A percentile compares a stretch with the other conserved stretches of the same genome.
These are phyloP conservation scores for Globisporangium yorkense DNA, from an alignment of 352 stramenopile genomes.

Conservation along the genomic window DNA sequence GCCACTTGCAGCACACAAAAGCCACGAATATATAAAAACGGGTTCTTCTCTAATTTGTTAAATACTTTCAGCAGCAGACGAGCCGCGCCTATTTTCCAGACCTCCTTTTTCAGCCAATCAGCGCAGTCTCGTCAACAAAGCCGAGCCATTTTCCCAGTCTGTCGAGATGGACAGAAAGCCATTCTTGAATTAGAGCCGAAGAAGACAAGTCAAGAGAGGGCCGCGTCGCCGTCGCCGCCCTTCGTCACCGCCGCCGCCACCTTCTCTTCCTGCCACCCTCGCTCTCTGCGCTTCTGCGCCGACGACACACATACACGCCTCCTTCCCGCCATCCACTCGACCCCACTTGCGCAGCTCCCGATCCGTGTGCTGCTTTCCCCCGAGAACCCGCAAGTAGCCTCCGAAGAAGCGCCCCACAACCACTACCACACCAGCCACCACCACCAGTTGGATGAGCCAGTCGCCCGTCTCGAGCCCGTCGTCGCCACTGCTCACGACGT, in stretches of 20 bases:
- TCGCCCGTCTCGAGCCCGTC: constrained; percentile 10
- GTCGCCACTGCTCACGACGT: constrained; percentile 5
- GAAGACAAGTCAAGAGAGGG: not conserved
- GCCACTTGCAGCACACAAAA: no score
- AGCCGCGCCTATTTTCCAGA: not conserved
- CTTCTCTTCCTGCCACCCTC: no score
- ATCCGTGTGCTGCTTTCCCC: not conserved
- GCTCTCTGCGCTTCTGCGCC: no score
- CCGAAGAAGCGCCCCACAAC: not conserved
- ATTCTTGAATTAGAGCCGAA: constrained; percentile 12
- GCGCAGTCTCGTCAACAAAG: not conserved
- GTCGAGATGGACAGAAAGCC: constrained; percentile 7
- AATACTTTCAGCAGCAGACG: not conserved
- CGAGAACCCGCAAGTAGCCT: no score
- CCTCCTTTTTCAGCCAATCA: not conserved
- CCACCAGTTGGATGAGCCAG: constrained; percentile 4
- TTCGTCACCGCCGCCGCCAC: no score
- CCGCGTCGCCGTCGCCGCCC: no score
- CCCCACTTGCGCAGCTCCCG: not conserved
- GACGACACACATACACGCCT: not conserved
- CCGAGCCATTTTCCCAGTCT: not conserved
- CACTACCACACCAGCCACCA: not conserved
- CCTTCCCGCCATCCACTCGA: not conserved
- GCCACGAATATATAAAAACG: no score
- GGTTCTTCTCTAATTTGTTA: not conserved